phyloP scores from a whole-genome alignment of 2,329 filamentous ascomycete genomes.

The Trichoderma guizhouense region DNA sequence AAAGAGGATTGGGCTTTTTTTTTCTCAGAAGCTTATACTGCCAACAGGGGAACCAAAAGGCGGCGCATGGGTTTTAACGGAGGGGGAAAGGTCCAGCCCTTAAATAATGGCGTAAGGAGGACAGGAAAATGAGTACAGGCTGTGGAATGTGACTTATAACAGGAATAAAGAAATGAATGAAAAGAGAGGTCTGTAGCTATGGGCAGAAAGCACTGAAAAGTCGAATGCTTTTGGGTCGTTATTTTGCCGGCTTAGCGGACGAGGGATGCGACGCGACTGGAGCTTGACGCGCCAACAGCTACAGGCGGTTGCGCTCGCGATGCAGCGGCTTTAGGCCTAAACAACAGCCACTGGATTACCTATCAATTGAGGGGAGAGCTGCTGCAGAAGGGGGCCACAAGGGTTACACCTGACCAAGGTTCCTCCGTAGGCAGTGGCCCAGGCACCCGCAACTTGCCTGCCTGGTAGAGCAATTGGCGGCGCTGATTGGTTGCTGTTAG shows the following conservation, averaged over 20 bases:
- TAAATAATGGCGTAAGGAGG: not conserved
- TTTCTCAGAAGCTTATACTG: not conserved
- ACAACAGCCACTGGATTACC: not conserved
- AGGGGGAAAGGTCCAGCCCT: not conserved
- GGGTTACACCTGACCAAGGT: constrained; percentile 29
- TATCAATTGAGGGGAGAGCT: not conserved
- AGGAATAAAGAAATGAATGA: not conserved
- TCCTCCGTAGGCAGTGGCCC: constrained; percentile 22
- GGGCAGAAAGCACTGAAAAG: not conserved
- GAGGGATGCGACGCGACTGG: constrained; percentile 16
- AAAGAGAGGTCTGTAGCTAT: not conserved
- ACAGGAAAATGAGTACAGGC: not conserved
- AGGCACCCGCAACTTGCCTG: constrained; percentile 32
- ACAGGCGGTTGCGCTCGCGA: constrained; percentile 8
- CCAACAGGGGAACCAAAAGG: not conserved
- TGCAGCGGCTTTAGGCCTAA: constrained; percentile 5
- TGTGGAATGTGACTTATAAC: not conserved
- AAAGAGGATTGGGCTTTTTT: constrained; percentile 6
- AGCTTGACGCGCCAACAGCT: constrained; percentile 10
- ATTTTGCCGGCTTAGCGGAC: not conserved
- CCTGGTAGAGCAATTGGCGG: constrained; percentile 21
- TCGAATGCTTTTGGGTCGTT: not conserved
- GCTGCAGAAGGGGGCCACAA: not conserved
- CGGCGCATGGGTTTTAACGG: not conserved
- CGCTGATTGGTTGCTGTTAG: constrained; percentile 31